phyloP scores from a whole-genome alignment of 192 early-diverging fungal genomes.

The Mortierella claussenii region DNA sequence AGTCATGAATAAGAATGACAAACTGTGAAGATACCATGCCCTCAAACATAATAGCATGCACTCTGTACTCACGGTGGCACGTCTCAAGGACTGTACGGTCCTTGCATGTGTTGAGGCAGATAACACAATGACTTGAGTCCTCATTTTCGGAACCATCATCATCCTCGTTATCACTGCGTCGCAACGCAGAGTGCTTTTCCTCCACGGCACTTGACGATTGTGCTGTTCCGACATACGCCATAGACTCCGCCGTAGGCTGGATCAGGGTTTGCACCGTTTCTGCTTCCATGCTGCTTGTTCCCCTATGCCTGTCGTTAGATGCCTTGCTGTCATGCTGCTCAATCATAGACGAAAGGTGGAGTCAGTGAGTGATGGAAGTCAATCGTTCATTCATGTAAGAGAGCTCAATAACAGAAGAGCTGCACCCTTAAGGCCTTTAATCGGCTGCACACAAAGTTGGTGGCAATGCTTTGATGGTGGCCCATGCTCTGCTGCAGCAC shows the following conservation, averaged over 20 bases:
- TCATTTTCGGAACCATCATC: neutral
- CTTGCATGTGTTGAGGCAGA: constrained; percentile 25
- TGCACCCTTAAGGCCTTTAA: no score
- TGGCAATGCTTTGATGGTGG: no score
- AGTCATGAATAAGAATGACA: neutral
- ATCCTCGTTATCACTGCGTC: neutral
- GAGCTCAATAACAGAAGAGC: no score
- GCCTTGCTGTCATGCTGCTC: constrained; percentile 2
- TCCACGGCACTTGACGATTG: neutral
- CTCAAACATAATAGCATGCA: neutral
- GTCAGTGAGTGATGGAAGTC: no score
- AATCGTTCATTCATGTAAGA: no score
- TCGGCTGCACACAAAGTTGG: no score
- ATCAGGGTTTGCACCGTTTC: no score
- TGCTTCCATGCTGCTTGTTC: neutral
- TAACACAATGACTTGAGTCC: constrained; percentile 10
- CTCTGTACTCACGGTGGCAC: constrained; percentile 19
- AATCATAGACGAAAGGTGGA: neutral
- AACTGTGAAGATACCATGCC: no score
- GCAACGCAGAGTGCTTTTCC: neutral
- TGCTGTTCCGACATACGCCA: neutral
- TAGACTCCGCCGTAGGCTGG: no score
- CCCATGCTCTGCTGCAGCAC: no score
- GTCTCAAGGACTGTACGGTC: constrained; percentile 23
- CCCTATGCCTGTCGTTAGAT: neutral